Percentiles rank a stretch among this genome's conserved stretches.
Evolutionary conservation across 768 basidiomycete genomes (phyloP).

Genomic region (Panaeolus cyanescens): DNA sequence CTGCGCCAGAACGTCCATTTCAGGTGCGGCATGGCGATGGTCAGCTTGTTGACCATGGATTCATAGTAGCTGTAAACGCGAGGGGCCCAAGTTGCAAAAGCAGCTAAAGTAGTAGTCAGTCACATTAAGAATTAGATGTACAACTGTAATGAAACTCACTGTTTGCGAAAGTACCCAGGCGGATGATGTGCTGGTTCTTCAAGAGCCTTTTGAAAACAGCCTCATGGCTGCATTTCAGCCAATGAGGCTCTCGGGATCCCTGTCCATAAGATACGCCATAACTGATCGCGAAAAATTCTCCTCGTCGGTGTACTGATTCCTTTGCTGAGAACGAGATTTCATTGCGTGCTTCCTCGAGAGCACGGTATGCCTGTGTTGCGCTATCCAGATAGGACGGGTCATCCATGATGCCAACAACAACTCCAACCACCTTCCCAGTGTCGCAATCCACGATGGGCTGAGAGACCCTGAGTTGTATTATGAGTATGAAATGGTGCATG

Average conservation of each 20-base stretch:
- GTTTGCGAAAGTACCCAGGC: not conserved
- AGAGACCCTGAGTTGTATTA: not conserved
- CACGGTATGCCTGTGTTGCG: not conserved
- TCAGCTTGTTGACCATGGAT: not conserved
- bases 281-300: not conserved
- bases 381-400: not conserved
- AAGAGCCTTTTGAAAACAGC: not conserved
- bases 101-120: not conserved
- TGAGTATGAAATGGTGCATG: not conserved
- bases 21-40: not conserved
- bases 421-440: not conserved
- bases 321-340: no score
- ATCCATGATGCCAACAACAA: not conserved
- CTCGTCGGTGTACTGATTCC: not conserved
- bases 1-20: not conserved
- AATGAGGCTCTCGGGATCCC: not conserved
- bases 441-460: not conserved
- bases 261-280: constrained; percentile 4
- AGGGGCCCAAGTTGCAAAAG: not conserved
- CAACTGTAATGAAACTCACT: not conserved
- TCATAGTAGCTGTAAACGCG: not conserved
- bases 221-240: not conserved
- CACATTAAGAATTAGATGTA: not conserved
- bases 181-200: not conserved
- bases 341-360: not conserved